Base-by-base conservation (phyloP, 768 basidiomycete species). In the Trametes cinnabarina region DNA sequence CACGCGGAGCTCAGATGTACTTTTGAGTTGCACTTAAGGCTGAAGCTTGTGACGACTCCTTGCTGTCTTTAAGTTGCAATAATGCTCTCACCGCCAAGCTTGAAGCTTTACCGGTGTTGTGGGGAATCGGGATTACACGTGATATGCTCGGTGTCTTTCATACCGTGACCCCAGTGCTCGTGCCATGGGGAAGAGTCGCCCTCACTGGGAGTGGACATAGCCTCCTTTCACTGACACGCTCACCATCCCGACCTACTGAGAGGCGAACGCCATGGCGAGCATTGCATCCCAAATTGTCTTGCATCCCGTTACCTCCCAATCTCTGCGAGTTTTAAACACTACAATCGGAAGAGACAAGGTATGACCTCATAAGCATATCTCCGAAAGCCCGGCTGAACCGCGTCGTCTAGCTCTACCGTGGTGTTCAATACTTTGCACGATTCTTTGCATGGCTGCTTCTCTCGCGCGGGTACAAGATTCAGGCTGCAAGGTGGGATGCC, bases 321-420 rank as follows among this genome's bases (percentile, higher is more conserved):
- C 82, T 23, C 76, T 98, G 70, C 91, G 88, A 69, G 84, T 90
- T 47, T 82, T 87, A 47, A 80, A 81, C 19, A 94, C 93, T 0
- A 97, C 92, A 15, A 69, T 89, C 30, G 96, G 94, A 10, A 80
- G 94, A 47, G 96, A 98, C 79, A 98, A 99, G 86, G 93, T 85
- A 64, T 55, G 72, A 56, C 54, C 41, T 59, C 48, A 40, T 47
- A 30, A 25, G 10, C 41, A 6, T 28, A 55, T 37, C 32, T 48
- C 37, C 46, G 46, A 55, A 9, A 37, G 14, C 47, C 40, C 47
- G 34, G 30, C 20, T 37, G 41, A 35, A 19, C 22, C 28, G 25
- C 32, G 28, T 12, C 32, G 22, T 49, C 11, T 62, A 97, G 94
- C 77, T 85, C 15, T 98, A 98, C 74, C 87, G 96, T 63, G 83